Evolutionary conservation across 2,329 filamentous ascomycete genomes (phyloP), one percentile per base, ranked within the genome.

Genomic region (Arachnopeziza araneosa): DNA sequence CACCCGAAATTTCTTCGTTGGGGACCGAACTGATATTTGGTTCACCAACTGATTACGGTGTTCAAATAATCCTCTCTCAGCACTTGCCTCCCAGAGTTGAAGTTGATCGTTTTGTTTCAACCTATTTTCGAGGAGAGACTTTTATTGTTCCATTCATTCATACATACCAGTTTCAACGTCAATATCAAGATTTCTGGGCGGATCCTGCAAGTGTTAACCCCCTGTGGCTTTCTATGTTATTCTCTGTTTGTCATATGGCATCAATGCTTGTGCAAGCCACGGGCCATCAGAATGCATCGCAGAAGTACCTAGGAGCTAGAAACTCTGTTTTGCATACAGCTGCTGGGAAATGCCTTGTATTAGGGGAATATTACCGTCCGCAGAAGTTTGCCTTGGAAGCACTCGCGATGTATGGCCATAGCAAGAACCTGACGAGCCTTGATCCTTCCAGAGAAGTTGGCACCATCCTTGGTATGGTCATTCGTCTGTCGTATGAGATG

Each of bases 401-500:
- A 24, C 59, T 69, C 19, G 52, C 51, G 14, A 55, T 70, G 52
- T 69, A 69, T 54, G 61, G 54, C 2, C 66, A 70, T 19, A 64
- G 60, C 44, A 69, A 68, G 56, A 67, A 65, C 53, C 53, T 71
- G 19, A 56, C 57, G 54, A 68, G 57, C 24, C 63, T 69, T 21
- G 69, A 70, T 55, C 64, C 67, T 1, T 68, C 64, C 51, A 64
- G 64, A 23, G 66, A 69, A 59, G 63, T 59, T 22, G 69, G 68
- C 10, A 56, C 64, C 19, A 63, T 72, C 24, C 55, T 68, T n/a
- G 60, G 64, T 14, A 67, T 68, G 58, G 59, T 67, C 26, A 58
- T 68, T 12, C 64, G 68, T 14, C 55, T 71, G 59, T 68, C 67
- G 6, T 68, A 66, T 52, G 65, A 66, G 48, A 67, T 70, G 66